phyloP scores from a whole-genome alignment of 352 stramenopile species.

The Pythium coloratum region DNA sequence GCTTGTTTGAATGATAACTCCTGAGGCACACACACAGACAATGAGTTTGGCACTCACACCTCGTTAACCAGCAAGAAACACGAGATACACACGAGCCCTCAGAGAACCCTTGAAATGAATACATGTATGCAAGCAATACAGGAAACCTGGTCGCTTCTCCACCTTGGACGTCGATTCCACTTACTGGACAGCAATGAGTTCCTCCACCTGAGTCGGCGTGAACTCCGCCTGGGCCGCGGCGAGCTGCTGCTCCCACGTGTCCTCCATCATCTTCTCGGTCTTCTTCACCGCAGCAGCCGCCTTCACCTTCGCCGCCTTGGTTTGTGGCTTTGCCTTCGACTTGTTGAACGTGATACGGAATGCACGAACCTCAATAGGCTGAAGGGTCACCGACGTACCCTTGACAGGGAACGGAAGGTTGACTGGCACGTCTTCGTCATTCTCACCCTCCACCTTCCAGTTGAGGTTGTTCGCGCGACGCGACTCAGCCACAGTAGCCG shows the following conservation, averaged over 20 bases:
- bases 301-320: neutral
- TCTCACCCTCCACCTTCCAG: constrained; percentile 50
- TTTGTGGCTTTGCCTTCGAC: neutral
- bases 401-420: constrained; percentile 42
- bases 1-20: constrained; percentile 1
- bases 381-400: constrained; percentile 65
- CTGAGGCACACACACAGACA: neutral
- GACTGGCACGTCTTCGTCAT: constrained; percentile 24
- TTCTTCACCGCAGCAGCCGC: neutral
- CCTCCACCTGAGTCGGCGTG: constrained; percentile 20
- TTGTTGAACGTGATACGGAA: constrained; percentile 83
- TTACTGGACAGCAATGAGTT: constrained; percentile 26
- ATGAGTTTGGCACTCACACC: neutral
- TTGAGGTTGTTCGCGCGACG: constrained; percentile 52
- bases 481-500: constrained; percentile 51
- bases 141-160: neutral
- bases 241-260: constrained; percentile 19
- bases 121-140: constrained; percentile 12
- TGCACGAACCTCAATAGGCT: constrained; percentile 93
- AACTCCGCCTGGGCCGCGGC: constrained; percentile 2
- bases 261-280: constrained; percentile 18
- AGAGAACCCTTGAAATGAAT: neutral
- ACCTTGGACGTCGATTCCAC: constrained; percentile 3
- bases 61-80: neutral
- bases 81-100: no score